Conservation (phyloP, 108 stramenopile species). For the Cyclotella atomus region DNA sequence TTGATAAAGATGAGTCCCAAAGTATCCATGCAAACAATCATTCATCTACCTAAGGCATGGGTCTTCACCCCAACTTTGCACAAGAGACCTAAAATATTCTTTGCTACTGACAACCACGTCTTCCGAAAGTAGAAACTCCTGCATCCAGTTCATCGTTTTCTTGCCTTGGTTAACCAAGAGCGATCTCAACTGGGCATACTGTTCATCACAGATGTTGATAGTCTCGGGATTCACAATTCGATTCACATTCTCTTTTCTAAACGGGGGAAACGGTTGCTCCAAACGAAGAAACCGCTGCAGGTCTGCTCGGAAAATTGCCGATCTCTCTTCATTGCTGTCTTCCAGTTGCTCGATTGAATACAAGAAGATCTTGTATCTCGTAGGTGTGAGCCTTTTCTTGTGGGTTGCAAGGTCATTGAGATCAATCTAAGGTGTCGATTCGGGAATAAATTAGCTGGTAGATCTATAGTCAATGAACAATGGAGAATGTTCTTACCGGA, state of each 20-base stretch:
- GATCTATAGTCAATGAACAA: background rate
- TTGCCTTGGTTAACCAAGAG: constrained; percentile 4
- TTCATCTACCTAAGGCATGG: background rate
- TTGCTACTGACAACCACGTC: constrained; percentile 17
- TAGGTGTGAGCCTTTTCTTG: constrained; percentile 21
- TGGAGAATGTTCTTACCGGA: background rate
- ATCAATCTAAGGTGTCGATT: no score
- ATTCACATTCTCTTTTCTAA: constrained; percentile 1
- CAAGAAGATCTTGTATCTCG: constrained; percentile 23
- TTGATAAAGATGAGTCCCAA: no score
- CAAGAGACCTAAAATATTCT: constrained; percentile 9
- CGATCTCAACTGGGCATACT: constrained; percentile 25
- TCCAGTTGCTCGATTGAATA: constrained; percentile 49
- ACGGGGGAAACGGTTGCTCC: background rate
- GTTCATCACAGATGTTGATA: constrained; percentile 28
- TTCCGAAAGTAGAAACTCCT: constrained; percentile 1
- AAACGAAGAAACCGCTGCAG: constrained; percentile 10
- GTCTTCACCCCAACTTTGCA: constrained; percentile 4
- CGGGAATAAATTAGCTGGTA: background rate
- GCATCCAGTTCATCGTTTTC: background rate
- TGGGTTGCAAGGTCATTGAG: constrained; percentile 8
- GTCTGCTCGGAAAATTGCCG: constrained; percentile 2
- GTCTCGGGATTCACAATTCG: background rate
- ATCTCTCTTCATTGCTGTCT: constrained; percentile 15
- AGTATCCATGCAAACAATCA: background rate